Evolutionary conservation across 176 grass and related monocot genomes (phyloP), one percentile per base, ranked within the genome.

Genomic region (Stipa capillata): DNA sequence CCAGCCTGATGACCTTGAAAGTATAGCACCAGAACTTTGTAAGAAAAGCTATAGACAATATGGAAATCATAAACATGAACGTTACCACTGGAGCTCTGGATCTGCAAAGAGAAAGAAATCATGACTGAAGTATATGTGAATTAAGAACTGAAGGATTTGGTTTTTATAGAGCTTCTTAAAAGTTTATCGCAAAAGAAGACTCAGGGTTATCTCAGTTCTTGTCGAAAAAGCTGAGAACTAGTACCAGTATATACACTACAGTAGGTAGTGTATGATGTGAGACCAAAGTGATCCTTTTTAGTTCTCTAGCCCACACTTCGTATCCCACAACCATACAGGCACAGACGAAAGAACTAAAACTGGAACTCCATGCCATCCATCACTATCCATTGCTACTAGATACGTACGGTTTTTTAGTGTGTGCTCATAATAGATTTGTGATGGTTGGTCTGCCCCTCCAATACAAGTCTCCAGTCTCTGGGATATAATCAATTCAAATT

Each of bases 41-140:
- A 98, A 48, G 87, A 90, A 74, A 89, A 88, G 64, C 90, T 98
- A 82, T 98, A 98, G 42, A 54, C 87, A 65, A 91, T 69, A 90
- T 98, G 95, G 54, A 89, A 98, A 81, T 98, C 95, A 81, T 93
- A 98, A 67, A 90, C 60, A 67, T 89, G 85, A 63, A 82, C 29
- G 77, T 54, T 65, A 17, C 68, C 52, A 27, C 72, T 81, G 57
- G 73, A 86, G 66, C 54, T 88, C 53, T 87, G 65, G 61, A 94
- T 77, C 90, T 98, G 76, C 69, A 43, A 83, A 65, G 58, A 39
- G 16, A 80, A 76, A 32, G 43, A 77, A 40, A 77, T 18, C n/a
- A 86, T 17, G 24, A 45, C 17, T 42, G 31, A 2, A 11, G 6
- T 17, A 18, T 56, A 69, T 7, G 24, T 47, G 41, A 88, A 47